A percentile compares a stretch with the other conserved stretches of the same genome.
Conservation (phyloP, 805 yeast genomes). For the Candida namnaoensis region DNA sequence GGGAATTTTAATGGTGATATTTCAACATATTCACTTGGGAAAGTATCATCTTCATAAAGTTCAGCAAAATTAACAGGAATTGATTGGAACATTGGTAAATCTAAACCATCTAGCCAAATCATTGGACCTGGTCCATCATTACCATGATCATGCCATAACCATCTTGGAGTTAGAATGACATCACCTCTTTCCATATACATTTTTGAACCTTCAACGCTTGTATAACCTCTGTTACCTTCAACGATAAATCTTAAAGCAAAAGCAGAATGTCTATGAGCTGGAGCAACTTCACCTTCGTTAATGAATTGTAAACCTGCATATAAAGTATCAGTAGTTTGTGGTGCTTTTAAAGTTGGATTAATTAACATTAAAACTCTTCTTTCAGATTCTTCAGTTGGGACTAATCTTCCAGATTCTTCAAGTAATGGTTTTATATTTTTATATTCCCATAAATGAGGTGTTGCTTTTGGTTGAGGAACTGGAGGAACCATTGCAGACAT, state of each 20-base stretch:
- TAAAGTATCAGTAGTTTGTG: not conserved
- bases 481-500: not conserved
- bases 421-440: not conserved
- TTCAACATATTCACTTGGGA: not conserved
- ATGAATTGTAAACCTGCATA: not conserved
- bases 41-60: not conserved
- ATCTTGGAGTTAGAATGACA: not conserved
- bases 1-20: not conserved
- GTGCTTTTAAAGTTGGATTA: not conserved
- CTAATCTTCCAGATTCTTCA: not conserved
- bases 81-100: not conserved
- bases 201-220: not conserved
- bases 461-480: not conserved
- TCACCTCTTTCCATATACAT: not conserved
- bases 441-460: not conserved
- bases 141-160: not conserved
- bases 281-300: not conserved
- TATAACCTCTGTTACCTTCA: not conserved
- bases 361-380: not conserved
- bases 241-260: not conserved
- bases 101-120: not conserved
- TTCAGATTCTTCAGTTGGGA: not conserved
- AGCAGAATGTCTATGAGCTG: not conserved
- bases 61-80: not conserved
- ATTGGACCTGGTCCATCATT: not conserved